Conservation (phyloP, 805 yeast species). For the Alloascoidea africana region DNA sequence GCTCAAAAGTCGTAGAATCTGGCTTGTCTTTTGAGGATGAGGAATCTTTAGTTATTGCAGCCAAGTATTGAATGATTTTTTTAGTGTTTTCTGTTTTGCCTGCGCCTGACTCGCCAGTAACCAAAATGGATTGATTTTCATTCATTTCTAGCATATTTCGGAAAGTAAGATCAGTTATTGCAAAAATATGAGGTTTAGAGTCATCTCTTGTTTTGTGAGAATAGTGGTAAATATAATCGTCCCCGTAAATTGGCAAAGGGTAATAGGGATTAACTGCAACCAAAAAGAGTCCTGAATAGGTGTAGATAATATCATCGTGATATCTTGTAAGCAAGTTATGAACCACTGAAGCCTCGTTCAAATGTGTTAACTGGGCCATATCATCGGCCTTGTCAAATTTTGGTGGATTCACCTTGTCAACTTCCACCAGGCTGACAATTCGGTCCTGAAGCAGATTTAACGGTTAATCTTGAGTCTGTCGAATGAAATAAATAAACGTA, state of each 20-base stretch:
- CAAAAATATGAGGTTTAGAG: conserved; percentile 77
- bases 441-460: conserved; percentile 14
- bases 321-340: conserved; percentile 71
- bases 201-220: conserved; percentile 29
- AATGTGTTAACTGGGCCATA: conserved; percentile 88
- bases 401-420: conserved; percentile 69
- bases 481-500: background rate
- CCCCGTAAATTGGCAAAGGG: conserved; percentile 53
- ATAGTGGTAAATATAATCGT: conserved; percentile 39
- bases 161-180: conserved; percentile 77
- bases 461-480: conserved; percentile 5
- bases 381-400: conserved; percentile 85
- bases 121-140: conserved; percentile 79
- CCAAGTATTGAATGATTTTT: conserved; percentile 81
- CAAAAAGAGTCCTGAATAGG: conserved; percentile 87
- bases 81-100: conserved; percentile 98
- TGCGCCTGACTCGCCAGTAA: conserved; percentile 99
- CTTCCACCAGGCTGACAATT: conserved; percentile 26
- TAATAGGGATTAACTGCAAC: conserved; percentile 94
- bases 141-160: conserved; percentile 52
- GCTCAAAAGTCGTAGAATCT: conserved; percentile 40
- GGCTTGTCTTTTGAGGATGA: conserved; percentile 5
- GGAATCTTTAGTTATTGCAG: conserved; percentile 44
- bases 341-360: conserved; percentile 93
- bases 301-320: conserved; percentile 64